These are phyloP conservation scores for Pichia sp. DNA, from an alignment of 1,139 yeast species.

Conservation along the genomic window DNA sequence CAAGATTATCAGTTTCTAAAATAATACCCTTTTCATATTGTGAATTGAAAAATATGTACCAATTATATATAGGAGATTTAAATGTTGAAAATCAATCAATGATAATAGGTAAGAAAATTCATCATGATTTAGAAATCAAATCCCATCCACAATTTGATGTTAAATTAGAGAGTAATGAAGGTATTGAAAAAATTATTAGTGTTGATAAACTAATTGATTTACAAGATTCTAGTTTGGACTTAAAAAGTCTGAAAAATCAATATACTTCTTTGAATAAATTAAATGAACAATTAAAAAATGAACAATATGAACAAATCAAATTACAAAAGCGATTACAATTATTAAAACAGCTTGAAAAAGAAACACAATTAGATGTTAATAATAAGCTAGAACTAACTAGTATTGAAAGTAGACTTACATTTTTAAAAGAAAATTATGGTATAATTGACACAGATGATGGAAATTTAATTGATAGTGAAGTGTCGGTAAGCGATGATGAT, in stretches of 20 bases:
- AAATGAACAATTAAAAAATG: neutral
- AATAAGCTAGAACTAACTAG: neutral
- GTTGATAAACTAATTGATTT: conserved; percentile 6
- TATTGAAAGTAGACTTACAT: neutral
- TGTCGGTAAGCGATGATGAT: neutral
- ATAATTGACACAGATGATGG: neutral
- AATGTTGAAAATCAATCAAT: conserved; percentile 31
- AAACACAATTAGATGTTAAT: neutral
- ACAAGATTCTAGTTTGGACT: neutral
- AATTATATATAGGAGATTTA: conserved; percentile 18
- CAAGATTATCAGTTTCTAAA: conserved; percentile 25
- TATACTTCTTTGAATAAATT: neutral
- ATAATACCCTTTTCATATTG: conserved; percentile 25
- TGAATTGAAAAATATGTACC: conserved; percentile 23
- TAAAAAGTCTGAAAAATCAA: neutral
- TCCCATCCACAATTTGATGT: conserved; percentile 30
- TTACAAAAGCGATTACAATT: neutral
- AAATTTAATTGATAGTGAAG: neutral
- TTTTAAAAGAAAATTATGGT: neutral
- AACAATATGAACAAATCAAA: neutral
- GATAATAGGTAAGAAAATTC: conserved; percentile 37
- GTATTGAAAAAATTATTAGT: conserved; percentile 22
- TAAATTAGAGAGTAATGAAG: conserved; percentile 1
- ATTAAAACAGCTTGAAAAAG: neutral
- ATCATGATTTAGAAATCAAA: conserved; percentile 36